Percentiles rank a stretch among this genome's conserved stretches.
Evolutionary conservation across 495 filamentous ascomycete genomes (phyloP).

Genomic region (Usnea hakonensis): DNA sequence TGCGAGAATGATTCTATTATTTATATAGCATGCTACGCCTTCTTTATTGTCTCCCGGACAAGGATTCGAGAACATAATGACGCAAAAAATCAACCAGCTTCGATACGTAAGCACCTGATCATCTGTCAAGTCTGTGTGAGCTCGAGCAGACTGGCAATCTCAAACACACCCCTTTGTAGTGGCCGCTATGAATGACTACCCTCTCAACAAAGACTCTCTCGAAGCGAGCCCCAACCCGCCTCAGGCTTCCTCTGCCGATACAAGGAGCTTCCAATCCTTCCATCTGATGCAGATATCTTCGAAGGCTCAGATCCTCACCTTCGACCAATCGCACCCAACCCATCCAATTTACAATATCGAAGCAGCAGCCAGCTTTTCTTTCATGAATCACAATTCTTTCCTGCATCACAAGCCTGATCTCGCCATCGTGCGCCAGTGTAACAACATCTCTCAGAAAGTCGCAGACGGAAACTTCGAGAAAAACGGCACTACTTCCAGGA

Average conservation of each 20-base stretch:
- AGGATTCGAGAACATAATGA: no score
- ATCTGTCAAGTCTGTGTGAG: not conserved
- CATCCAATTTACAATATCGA: slow-evolving; percentile 1
- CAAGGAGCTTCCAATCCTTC: not conserved
- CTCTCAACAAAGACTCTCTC: not conserved
- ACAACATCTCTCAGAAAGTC: not conserved
- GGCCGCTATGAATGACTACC: not conserved
- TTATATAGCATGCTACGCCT: no score
- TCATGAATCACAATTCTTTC: not conserved
- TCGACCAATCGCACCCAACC: not conserved
- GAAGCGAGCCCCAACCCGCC: not conserved
- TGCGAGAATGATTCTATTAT: no score
- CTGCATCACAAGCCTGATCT: not conserved
- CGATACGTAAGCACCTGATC: not conserved
- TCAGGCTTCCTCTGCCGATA: not conserved
- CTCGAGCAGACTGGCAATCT: not conserved
- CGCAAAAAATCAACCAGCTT: no score
- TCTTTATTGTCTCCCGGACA: no score
- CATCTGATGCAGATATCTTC: not conserved
- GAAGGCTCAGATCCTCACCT: not conserved
- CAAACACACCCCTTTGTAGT: not conserved
- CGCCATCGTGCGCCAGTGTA: not conserved
- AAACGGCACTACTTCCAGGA: not conserved
- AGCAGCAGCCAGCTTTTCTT: not conserved
- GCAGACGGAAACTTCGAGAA: slow-evolving; percentile 3